Percentiles rank a stretch among this genome's conserved stretches.
These are phyloP conservation scores for Colletotrichum sp. DNA, from an alignment of 2,329 filamentous ascomycete genomes.

Conservation along the genomic window DNA sequence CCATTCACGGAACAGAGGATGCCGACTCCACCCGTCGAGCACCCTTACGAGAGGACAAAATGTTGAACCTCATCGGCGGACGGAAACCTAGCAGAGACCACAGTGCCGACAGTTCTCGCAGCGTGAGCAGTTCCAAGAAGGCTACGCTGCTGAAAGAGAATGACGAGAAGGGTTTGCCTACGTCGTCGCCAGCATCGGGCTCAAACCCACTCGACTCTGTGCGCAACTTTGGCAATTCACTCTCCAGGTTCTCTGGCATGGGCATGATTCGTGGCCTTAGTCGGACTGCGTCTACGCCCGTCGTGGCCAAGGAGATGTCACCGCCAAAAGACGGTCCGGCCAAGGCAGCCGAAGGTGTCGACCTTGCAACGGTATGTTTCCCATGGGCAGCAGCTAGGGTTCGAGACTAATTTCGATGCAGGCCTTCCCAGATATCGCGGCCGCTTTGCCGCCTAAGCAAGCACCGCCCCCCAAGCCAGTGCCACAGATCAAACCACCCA, in stretches of 20 bases:
- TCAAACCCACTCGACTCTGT: conserved; percentile 72
- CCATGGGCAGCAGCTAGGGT: neutral
- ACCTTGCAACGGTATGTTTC: conserved; percentile 60
- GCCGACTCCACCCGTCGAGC: conserved; percentile 33
- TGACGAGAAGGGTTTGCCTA: conserved; percentile 35
- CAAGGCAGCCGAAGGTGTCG: conserved; percentile 54
- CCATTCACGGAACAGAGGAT: conserved; percentile 50
- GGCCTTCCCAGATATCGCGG: conserved; percentile 67
- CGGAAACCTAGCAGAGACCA: conserved; percentile 68
- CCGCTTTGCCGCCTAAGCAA: conserved; percentile 60
- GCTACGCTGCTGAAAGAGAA: conserved; percentile 54
- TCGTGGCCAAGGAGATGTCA: conserved; percentile 24
- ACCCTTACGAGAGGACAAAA: conserved; percentile 61
- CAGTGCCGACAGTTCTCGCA: conserved; percentile 76
- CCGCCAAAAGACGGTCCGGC: conserved; percentile 30
- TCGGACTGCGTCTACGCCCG: conserved; percentile 51
- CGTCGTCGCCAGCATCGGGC: conserved; percentile 1
- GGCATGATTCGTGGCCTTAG: conserved; percentile 79
- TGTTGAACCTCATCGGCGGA: conserved; percentile 75
- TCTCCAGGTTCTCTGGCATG: conserved; percentile 81
- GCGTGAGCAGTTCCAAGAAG: conserved; percentile 65
- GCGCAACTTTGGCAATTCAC: conserved; percentile 77
- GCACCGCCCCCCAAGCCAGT: conserved; percentile 61
- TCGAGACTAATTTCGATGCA: conserved; percentile 30
- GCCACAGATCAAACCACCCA: conserved; percentile 67